Evolutionary conservation across 1,284 basidiomycete species (phyloP).

Genomic region (Ceratobasidium sp.): DNA sequence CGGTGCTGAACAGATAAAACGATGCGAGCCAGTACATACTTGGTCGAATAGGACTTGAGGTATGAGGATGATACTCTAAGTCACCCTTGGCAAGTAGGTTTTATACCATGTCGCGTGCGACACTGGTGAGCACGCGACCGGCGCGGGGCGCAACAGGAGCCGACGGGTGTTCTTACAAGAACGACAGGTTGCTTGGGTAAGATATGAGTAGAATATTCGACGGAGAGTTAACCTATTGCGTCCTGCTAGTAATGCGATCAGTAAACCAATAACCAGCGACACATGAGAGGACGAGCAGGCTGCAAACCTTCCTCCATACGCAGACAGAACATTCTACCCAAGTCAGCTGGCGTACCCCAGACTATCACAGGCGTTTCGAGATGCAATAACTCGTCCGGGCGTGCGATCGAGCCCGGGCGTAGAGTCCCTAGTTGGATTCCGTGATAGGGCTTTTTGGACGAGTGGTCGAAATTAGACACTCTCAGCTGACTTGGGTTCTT

Average conservation of each 20-base stretch:
- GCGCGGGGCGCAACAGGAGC: not conserved
- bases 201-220: constrained; percentile 26
- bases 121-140: too few species aligned
- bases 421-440: not conserved
- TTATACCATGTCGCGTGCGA: constrained; percentile 8
- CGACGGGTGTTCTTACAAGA: constrained; percentile 1
- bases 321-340: constrained; percentile 12
- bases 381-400: not conserved
- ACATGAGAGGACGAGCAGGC: not conserved
- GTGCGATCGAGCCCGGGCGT: not conserved
- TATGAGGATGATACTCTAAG: not conserved
- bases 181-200: not conserved
- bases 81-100: not conserved
- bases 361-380: too few species aligned
- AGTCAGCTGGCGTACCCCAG: constrained; percentile 9
- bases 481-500: constrained; percentile 13
- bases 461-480: not conserved
- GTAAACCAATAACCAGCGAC: too few species aligned
- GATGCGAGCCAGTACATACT: constrained; percentile 20
- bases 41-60: not conserved
- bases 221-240: too few species aligned
- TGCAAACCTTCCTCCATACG: not conserved
- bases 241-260: too few species aligned
- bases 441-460: not conserved
- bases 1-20: not conserved